Evolutionary conservation across 1,139 yeast genomes (phyloP).

Genomic region (Suhomyces kunorum): DNA sequence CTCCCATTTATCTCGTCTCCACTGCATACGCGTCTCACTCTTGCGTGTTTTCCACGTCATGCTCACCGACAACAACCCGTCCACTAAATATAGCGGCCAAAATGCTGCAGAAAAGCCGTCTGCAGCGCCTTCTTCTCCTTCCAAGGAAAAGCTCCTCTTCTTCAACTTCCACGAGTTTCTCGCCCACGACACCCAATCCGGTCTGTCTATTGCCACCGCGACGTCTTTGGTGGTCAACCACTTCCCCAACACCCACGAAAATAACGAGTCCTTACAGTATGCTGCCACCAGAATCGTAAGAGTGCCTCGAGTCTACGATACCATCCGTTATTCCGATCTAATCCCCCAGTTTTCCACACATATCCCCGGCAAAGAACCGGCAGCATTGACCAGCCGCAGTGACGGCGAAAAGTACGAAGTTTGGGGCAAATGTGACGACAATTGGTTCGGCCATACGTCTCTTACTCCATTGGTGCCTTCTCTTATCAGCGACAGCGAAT

Average conservation of each 20-base stretch:
- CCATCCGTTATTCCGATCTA: conserved; percentile 31
- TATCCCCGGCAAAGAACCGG: conserved; percentile 69
- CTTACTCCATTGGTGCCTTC: conserved; percentile 54
- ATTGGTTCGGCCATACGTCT: conserved; percentile 54
- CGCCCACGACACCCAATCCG: conserved; percentile 31
- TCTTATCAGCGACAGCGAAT: conserved; percentile 38
- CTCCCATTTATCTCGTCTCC: neutral
- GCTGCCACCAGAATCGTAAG: conserved; percentile 57
- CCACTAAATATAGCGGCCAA: neutral
- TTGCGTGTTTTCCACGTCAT: conserved; percentile 4
- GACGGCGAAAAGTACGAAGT: conserved; percentile 3
- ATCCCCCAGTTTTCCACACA: conserved; percentile 60
- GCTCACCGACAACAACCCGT: neutral
- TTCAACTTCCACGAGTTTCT: conserved; percentile 70
- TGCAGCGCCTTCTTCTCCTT: neutral
- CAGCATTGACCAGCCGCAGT: conserved; percentile 41
- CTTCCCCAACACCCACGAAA: conserved; percentile 57
- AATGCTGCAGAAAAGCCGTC: neutral
- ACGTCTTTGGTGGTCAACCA: conserved; percentile 55
- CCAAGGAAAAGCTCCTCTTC: conserved; percentile 32
- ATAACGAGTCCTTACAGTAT: conserved; percentile 28
- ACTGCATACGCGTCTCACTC: neutral
- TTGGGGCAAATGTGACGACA: conserved; percentile 39
- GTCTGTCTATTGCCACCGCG: conserved; percentile 16
- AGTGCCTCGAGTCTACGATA: conserved; percentile 54